Evolutionary conservation across 2,329 filamentous ascomycete genomes (phyloP), one percentile per base, ranked within the genome.

Genomic region (Exophiala calicioides): DNA sequence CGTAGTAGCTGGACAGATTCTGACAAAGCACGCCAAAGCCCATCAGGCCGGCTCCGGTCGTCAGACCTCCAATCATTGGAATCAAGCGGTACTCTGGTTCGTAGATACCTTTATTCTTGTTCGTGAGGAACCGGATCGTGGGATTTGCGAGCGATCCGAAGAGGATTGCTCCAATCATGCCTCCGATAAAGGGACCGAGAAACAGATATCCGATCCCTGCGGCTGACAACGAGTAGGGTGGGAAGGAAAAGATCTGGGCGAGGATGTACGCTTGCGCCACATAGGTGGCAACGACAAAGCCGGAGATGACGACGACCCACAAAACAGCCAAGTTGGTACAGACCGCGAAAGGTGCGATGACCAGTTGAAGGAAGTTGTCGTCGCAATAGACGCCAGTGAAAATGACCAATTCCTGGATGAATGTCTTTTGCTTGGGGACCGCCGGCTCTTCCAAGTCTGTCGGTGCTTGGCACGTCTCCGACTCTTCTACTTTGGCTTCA

Each of bases 31-130:
- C 13, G n/a, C 58, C 55, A 31, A 60, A 59, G 7, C 57, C 36
- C 30, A 60, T 58, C 50, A 57, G 55, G 21, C 58, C 58, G 15
- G 59, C 30, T 2, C 37, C 48, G 21, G 37, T 52, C 13, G 40
- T 50, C 40, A 59, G 21, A 7, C 15, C n/a, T 3, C 18, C 13
- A 3, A 39, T 12, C 26, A 33, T 41, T 39, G 58, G 56, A 33
- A 60, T 47, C 9, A 61, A 55, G 9, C 59, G 55, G 37, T 56
- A 61, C 29, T 61, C 59, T 2, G 59, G 58, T 34, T 61, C 58
- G 41, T 63, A 54, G 42, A 68, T 60, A 19, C 70, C 70, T n/a
- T 64, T 58, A 53, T 71, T 72, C 16, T 68, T 63, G 4, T 67
- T 62, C 0, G 71, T 68, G 1, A 73, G 56, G 37, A 50, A 60